Evolutionary conservation across 2,329 filamentous ascomycete genomes (phyloP).

Genomic region (Pleurostoma richardsiae): DNA sequence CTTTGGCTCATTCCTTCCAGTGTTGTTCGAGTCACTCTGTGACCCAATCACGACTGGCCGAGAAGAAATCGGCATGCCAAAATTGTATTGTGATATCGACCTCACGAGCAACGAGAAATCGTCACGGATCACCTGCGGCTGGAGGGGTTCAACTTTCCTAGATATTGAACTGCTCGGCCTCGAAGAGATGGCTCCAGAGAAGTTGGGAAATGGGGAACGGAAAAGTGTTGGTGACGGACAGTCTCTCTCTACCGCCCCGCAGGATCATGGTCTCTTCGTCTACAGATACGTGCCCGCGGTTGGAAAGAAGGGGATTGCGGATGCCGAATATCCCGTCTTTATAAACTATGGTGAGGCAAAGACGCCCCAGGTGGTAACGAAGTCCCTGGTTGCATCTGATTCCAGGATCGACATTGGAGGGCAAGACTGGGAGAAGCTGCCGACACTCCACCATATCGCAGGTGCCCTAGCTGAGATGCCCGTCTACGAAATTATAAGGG

Average conservation of each 20-base stretch:
- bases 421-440: slow-evolving; percentile 47
- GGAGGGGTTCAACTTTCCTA: slow-evolving; percentile 28
- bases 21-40: slow-evolving; percentile 47
- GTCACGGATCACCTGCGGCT: slow-evolving; percentile 31
- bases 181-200: slow-evolving; percentile 8
- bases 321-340: slow-evolving; percentile 46
- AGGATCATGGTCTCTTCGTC: slow-evolving; percentile 11
- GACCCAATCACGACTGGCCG: slow-evolving; percentile 48
- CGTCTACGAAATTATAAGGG: slow-evolving; percentile 49
- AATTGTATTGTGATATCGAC: slow-evolving; percentile 38
- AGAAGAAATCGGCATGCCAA: slow-evolving; percentile 52
- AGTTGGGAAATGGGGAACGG: slow-evolving; percentile 7
- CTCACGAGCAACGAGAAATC: slow-evolving; percentile 23
- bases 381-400: slow-evolving; percentile 27
- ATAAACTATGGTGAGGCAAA: slow-evolving; percentile 26
- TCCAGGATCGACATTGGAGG: slow-evolving; percentile 38
- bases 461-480: slow-evolving; percentile 48
- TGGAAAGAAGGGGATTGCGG: slow-evolving; percentile 28
- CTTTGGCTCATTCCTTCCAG: slow-evolving; percentile 42
- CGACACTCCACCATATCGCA: slow-evolving; percentile 56
- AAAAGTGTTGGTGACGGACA: slow-evolving; percentile 13
- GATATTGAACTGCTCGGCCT: slow-evolving; percentile 12
- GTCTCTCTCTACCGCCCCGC: slow-evolving; percentile 7
- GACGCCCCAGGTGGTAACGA: slow-evolving; percentile 27
- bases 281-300: slow-evolving; percentile 8